Evolutionary conservation across 2,329 filamentous ascomycete genomes (phyloP).

Genomic region (Chaetomiaceae sp.): DNA sequence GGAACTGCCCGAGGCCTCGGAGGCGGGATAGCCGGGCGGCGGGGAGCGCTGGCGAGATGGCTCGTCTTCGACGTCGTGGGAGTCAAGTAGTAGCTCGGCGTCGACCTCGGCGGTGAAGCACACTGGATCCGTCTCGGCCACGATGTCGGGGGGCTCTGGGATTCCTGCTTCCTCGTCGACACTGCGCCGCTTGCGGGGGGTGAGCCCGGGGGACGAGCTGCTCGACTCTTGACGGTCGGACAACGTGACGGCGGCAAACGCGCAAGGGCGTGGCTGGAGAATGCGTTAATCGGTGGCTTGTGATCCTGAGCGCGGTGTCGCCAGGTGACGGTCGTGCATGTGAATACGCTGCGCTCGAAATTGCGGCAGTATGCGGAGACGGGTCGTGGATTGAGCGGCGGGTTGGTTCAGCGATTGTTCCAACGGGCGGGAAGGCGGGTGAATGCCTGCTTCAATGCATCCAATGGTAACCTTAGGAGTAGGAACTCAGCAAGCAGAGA

Average conservation of each 20-base stretch:
- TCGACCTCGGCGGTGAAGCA: conserved; percentile 28
- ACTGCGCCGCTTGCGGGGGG: conserved; percentile 22
- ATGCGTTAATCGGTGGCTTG: not conserved
- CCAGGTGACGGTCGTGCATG: not conserved
- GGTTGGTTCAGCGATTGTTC: not conserved
- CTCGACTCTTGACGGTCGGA: conserved; percentile 39
- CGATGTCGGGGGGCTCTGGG: conserved; percentile 23
- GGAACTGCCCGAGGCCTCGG: conserved; percentile 46
- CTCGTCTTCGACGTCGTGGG: conserved; percentile 5
- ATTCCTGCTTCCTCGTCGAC: conserved; percentile 30
- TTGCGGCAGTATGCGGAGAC: not conserved
- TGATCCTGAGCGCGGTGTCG: not conserved
- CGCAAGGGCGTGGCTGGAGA: not conserved
- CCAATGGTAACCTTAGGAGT: not conserved
- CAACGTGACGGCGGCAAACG: conserved; percentile 39
- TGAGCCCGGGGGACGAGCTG: conserved; percentile 37
- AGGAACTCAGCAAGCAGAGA: not conserved
- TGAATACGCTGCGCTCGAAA: conserved; percentile 4
- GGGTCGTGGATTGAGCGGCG: conserved; percentile 6
- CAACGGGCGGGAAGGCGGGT: not conserved
- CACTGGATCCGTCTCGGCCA: conserved; percentile 20
- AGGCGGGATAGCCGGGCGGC: conserved; percentile 54
- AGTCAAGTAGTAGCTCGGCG: conserved; percentile 15
- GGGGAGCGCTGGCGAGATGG: conserved; percentile 35
- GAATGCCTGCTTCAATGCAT: conserved; percentile 1